These are phyloP conservation scores for Coemansia nantahalensis DNA, from an alignment of 192 early-diverging fungal genomes.

Conservation along the genomic window DNA sequence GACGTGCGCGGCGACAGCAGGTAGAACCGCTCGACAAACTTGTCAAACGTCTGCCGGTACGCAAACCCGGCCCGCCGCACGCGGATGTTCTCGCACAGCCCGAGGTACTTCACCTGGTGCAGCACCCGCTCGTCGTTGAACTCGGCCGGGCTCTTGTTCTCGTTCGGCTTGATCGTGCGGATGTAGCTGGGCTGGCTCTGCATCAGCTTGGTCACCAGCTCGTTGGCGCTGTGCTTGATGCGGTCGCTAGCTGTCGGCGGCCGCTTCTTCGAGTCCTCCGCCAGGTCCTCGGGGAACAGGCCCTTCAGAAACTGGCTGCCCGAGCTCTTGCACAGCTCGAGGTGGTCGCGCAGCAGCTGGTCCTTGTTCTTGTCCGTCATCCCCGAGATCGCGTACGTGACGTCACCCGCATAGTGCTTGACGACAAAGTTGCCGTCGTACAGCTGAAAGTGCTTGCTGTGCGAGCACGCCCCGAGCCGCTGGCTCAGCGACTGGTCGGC, in stretches of 20 bases:
- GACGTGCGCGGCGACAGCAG: constrained; percentile 70
- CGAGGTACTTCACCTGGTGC: constrained; percentile 97
- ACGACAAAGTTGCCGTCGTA: constrained; percentile 73
- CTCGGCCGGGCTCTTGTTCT: constrained; percentile 87
- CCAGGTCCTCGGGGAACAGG: constrained; percentile 91
- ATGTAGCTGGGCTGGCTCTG: constrained; percentile 94
- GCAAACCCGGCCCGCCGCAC: constrained; percentile 97
- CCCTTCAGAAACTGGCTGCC: constrained; percentile 69
- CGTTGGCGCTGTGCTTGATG: constrained; percentile 83
- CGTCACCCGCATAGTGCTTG: constrained; percentile 96
- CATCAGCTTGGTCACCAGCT: constrained; percentile 93
- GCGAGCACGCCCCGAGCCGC: constrained; percentile 61
- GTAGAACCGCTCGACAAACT: constrained; percentile 75
- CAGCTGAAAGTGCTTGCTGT: constrained; percentile 73
- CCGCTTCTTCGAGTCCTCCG: constrained; percentile 88
- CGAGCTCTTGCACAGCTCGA: constrained; percentile 80
- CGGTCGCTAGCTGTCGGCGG: constrained; percentile 97
- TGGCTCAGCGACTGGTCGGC: constrained; percentile 74
- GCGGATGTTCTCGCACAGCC: constrained; percentile 95
- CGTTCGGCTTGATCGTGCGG: constrained; percentile 97
- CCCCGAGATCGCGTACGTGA: constrained; percentile 84
- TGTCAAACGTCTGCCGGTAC: constrained; percentile 92
- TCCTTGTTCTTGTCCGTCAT: constrained; percentile 99
- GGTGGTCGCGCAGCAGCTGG: constrained; percentile 88
- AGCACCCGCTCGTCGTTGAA: constrained; percentile 90